Conservation (phyloP, 441 rosid genomes). For the Adansonia rubrostipa region DNA sequence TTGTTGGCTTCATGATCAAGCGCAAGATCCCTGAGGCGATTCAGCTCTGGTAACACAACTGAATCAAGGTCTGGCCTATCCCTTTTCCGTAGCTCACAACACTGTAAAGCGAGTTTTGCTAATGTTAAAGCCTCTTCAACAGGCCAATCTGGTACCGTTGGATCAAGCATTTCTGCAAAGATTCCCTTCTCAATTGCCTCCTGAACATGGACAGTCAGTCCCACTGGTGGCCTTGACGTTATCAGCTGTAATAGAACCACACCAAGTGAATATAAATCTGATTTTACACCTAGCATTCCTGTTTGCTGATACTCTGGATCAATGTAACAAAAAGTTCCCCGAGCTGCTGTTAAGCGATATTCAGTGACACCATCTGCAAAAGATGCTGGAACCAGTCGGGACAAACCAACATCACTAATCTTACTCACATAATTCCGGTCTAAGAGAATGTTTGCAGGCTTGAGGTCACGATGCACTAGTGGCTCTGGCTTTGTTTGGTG, state of each 20-base stretch:
- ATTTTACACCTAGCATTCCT: conserved; percentile 78
- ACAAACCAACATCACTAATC: conserved; percentile 74
- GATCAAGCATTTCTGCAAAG: conserved; percentile 63
- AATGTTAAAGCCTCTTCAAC: conserved; percentile 58
- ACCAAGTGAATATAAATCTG: conserved; percentile 77
- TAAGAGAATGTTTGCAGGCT: conserved; percentile 80
- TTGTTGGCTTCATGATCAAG: conserved; percentile 27
- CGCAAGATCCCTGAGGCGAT: conserved; percentile 49
- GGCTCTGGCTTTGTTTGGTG: conserved; percentile 84
- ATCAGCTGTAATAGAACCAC: conserved; percentile 74
- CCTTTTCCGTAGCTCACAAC: conserved; percentile 76
- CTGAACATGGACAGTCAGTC: conserved; percentile 54
- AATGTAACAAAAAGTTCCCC: conserved; percentile 83
- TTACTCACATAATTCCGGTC: conserved; percentile 61
- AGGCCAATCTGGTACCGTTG: conserved; percentile 69
- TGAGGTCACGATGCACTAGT: conserved; percentile 77
- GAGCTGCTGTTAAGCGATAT: conserved; percentile 73
- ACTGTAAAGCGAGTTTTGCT: conserved; percentile 66
- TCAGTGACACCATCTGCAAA: conserved; percentile 42
- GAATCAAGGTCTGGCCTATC: conserved; percentile 80
- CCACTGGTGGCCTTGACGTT: conserved; percentile 72
- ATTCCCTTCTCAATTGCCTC: conserved; percentile 54
- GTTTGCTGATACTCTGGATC: conserved; percentile 91
- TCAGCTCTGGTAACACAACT: conserved; percentile 65
- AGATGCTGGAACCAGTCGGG: conserved; percentile 65